phyloP scores from a whole-genome alignment of 805 yeast species.

The Jamesozyma lodderae region DNA sequence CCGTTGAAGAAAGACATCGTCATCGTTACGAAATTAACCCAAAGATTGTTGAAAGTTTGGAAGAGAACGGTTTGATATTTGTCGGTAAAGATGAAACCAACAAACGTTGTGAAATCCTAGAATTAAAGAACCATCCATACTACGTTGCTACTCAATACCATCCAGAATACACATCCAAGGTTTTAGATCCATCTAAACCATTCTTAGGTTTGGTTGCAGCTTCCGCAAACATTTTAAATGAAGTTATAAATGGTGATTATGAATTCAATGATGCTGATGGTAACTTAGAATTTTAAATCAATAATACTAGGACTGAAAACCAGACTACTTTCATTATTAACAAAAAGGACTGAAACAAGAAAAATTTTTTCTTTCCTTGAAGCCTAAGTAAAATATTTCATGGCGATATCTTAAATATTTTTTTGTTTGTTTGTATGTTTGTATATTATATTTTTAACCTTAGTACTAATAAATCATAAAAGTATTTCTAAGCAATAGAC shows the following conservation, averaged over 20 bases:
- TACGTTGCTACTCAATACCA: slow-evolving; percentile 95
- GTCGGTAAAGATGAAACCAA: slow-evolving; percentile 90
- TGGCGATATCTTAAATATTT: too few relatives aligned
- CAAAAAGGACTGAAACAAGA: not conserved
- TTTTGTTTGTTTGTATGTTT: too few relatives aligned
- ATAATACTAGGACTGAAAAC: too few relatives aligned
- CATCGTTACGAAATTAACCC: slow-evolving; percentile 98
- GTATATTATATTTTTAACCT: too few relatives aligned
- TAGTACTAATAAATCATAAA: too few relatives aligned
- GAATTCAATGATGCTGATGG: slow-evolving; percentile 10
- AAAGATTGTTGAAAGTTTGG: slow-evolving; percentile 58
- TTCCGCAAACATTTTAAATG: slow-evolving; percentile 70
- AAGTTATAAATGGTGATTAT: slow-evolving; percentile 40
- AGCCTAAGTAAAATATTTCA: not conserved
- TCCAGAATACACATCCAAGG: slow-evolving; percentile 95
- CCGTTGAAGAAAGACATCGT: slow-evolving; percentile 90
- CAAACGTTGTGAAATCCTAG: slow-evolving; percentile 90
- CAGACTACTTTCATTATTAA: too few relatives aligned
- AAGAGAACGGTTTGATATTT: slow-evolving; percentile 70
- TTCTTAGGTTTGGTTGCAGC: slow-evolving; percentile 96
- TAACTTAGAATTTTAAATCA: slow-evolving; percentile 6
- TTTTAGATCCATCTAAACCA: slow-evolving; percentile 92
- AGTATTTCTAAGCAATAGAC: too few relatives aligned
- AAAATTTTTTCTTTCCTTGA: not conserved
- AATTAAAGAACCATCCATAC: slow-evolving; percentile 79